Evolutionary conservation across 1,284 basidiomycete species (phyloP).

Genomic region (Cerioporus squamosus): DNA sequence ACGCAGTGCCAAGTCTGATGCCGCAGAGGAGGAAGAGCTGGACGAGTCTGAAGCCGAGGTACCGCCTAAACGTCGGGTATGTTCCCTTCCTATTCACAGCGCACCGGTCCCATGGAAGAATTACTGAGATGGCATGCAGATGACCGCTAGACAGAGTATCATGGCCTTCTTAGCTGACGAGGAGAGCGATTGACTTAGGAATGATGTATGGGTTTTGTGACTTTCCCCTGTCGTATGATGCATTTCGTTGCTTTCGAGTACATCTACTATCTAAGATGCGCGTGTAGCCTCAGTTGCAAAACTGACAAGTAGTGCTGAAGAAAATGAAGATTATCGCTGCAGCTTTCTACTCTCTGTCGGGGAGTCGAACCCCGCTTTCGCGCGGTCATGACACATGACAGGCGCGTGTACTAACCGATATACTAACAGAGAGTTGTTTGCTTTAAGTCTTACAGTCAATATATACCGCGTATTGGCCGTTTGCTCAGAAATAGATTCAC

Average conservation of each 20-base stretch:
- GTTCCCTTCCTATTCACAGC: slow-evolving; percentile 19
- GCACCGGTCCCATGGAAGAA: too few species aligned
- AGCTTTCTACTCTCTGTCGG: slow-evolving; percentile 37
- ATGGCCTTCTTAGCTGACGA: slow-evolving; percentile 73
- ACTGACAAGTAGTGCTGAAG: fast-evolving
- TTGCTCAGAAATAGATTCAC: too few species aligned
- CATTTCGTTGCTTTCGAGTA: background rate
- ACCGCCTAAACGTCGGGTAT: slow-evolving; percentile 41
- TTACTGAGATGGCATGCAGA: slow-evolving; percentile 25
- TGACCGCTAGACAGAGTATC: slow-evolving; percentile 62
- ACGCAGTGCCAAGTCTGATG: slow-evolving; percentile 11
- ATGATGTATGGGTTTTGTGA: background rate
- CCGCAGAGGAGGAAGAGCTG: slow-evolving; percentile 29
- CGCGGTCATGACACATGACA: slow-evolving; percentile 31
- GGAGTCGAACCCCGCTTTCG: slow-evolving; percentile 48
- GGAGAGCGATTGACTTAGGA: slow-evolving; percentile 38
- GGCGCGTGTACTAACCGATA: slow-evolving; percentile 27
- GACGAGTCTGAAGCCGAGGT: slow-evolving; percentile 40
- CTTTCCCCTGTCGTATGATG: too few species aligned
- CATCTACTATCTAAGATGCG: too few species aligned
- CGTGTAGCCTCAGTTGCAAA: too few species aligned
- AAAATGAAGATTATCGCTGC: too few species aligned
- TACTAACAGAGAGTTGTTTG: slow-evolving; percentile 21
- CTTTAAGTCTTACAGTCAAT: too few species aligned
- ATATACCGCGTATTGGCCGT: too few species aligned